These are phyloP conservation scores for Paramecium octaurelia DNA, from an alignment of 73 alveolate genomes.

Conservation along the genomic window DNA sequence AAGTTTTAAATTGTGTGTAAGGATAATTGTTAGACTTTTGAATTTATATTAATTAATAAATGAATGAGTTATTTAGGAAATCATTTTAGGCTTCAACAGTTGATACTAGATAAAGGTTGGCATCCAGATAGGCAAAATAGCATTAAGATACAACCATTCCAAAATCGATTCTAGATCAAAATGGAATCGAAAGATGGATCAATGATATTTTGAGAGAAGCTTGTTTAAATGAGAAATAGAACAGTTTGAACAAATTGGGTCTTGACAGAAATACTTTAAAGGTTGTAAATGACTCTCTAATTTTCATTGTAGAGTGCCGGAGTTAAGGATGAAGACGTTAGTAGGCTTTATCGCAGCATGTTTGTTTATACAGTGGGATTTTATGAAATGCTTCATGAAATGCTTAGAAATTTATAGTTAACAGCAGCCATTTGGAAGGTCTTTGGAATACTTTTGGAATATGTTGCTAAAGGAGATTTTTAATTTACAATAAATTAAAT, in stretches of 20 bases:
- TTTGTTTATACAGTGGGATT: conserved; percentile 26
- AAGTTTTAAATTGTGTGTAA: neutral
- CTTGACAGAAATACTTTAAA: neutral
- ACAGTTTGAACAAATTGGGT: neutral
- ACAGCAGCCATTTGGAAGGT: conserved; percentile 1
- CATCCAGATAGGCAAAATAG: neutral
- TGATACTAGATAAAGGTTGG: conserved; percentile 9
- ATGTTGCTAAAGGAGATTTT: neutral
- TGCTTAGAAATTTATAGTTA: neutral
- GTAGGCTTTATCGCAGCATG: neutral
- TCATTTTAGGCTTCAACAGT: neutral
- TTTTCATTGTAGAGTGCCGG: conserved; percentile 34
- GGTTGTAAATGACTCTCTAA: neutral
- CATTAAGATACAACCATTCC: neutral
- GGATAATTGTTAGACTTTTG: neutral
- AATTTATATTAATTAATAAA: neutral
- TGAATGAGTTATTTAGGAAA: neutral
- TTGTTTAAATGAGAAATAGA: neutral
- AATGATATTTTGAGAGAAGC: conserved; percentile 2
- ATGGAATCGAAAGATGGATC: neutral
- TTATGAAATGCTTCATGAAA: conserved; percentile 18
- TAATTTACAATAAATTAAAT: neutral
- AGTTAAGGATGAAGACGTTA: neutral
- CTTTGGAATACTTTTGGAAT: neutral
- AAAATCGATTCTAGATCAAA: neutral